Evolutionary conservation across 306 rosid genomes (phyloP).

Genomic region (Albizia julibrissin): DNA sequence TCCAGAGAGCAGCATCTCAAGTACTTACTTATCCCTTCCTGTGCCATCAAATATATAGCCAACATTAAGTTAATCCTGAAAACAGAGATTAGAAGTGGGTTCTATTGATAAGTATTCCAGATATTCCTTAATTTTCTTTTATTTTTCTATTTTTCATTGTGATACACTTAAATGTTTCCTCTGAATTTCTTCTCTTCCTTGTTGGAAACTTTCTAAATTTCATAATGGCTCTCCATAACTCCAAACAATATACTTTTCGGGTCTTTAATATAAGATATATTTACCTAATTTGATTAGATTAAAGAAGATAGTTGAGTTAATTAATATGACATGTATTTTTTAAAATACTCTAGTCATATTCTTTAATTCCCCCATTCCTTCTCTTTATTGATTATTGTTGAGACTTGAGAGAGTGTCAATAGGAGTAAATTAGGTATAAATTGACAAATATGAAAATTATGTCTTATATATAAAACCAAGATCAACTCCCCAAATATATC

Average conservation of each 20-base stretch:
- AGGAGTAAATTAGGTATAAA: too few species aligned
- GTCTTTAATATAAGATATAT: too few species aligned
- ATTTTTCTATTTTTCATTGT: background rate
- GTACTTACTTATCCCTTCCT: conserved; percentile 46
- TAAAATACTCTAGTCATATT: too few species aligned
- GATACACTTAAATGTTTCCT: background rate
- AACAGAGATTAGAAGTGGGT: background rate
- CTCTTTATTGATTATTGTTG: too few species aligned
- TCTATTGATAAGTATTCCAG: background rate
- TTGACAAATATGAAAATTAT: too few species aligned
- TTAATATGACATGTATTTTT: too few species aligned
- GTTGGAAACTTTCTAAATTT: background rate
- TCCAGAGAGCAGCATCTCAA: conserved; percentile 82
- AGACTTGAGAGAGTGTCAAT: too few species aligned
- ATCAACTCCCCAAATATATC: too few species aligned
- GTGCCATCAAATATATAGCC: background rate
- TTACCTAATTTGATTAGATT: too few species aligned
- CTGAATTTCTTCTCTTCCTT: background rate
- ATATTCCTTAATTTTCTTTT: background rate
- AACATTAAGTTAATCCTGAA: background rate
- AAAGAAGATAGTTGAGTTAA: too few species aligned
- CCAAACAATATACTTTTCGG: background rate
- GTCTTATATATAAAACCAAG: too few species aligned
- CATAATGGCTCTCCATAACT: background rate
- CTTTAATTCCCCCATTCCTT: too few species aligned